Base-by-base conservation (phyloP, 495 filamentous ascomycete species). In the Aspergillus carlsbadensis region DNA sequence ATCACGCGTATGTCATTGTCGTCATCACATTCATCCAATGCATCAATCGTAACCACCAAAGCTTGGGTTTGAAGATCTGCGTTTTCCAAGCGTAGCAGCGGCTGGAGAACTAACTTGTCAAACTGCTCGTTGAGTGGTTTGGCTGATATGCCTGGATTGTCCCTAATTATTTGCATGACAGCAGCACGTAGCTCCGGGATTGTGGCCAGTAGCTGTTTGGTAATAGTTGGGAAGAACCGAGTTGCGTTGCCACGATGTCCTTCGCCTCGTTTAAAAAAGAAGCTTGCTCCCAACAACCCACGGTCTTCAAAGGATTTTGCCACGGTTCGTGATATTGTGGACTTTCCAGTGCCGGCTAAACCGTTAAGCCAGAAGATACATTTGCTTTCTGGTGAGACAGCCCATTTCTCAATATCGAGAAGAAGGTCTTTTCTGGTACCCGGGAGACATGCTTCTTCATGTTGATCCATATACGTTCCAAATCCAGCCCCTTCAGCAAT, bases 1-100 rank as follows among this genome's bases (percentile, higher is more conserved):
- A 84, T 68, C 6, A 56, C 29, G 48, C 52, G 56, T 3, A 76
- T 64, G 52, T 78, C 70, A n/a, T 72, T 42, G 3, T 79, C 76
- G 3, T 57, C n/a, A 0, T 75, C 78, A 54, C 79, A 82, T 56
- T 82, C 79, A 55, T 81, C 79, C 15, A 83, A 63, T 36, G 79
- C 80, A 62, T 83, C 79, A 48, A 83, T 61, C 8, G 80, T 68
- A 37, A 79, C 61, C 8, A 72, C 42, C 10, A 71, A 24, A 18
- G 18, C 54, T 52, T 20, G 26, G 41, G 10, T 44, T 21, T 44
- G 54, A 15, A 15, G 42, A 20, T 54, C 22, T 10, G 21, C 18
- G 18, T 34, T 52, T 6, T 42, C 15, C 10, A 59, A 39, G 3
- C 43, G 34, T 11, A 3, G 42, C 2, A 81, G 61, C n/a, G 78